Evolutionary conservation across 768 basidiomycete species (phyloP), one percentile per base, ranked within the genome.

Genomic region (Auricularia auricula-judae): DNA sequence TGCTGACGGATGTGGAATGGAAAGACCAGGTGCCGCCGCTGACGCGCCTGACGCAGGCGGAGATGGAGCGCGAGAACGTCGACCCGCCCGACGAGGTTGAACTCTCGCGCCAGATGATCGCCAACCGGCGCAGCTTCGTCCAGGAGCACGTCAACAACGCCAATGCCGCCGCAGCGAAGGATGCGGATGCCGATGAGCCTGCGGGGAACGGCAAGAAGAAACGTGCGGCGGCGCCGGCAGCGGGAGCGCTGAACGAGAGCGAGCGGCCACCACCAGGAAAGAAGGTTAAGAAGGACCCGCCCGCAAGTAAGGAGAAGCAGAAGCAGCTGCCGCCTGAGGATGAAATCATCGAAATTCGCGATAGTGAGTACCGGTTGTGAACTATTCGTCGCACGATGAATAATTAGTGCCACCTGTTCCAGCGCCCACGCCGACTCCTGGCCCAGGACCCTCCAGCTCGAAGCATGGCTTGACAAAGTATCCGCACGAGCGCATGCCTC

Each of bases 51-150:
- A 68, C 75, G 0, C 65, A 79, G 42, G 77, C 79, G 35, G 86
- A 91, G 69, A 74, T 80, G 71, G 72, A 72, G 4, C 72, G 72
- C 62, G 91, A 94, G 77, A 93, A 96, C 70, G 77, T 91, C 43
- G 93, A 96, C 72, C 85, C 87, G 0, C 68, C 72, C 10, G 87
- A 88, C 63, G 93, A 96, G 75, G 76, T 89, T 44, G 83, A 86
- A 61, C 93, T 88, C 84, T 93, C 89, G 21, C 78, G 74, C 66
- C 76, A 77, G 69, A 94, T 93, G 92, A 85, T 88, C 36, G 76
- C 78, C 43, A 80, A 85, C 47, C 80, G 93, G 66, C 86, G 87
- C 68, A 70, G 80, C 43, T 93, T 94, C 61, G 67, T 80, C 43
- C 73, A 72, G 39, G 73, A 70, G 44, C 64, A 65, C 21, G 70